phyloP scores from a whole-genome alignment of 2,329 filamentous ascomycete genomes.

The Ophiosphaerella herpotricha region DNA sequence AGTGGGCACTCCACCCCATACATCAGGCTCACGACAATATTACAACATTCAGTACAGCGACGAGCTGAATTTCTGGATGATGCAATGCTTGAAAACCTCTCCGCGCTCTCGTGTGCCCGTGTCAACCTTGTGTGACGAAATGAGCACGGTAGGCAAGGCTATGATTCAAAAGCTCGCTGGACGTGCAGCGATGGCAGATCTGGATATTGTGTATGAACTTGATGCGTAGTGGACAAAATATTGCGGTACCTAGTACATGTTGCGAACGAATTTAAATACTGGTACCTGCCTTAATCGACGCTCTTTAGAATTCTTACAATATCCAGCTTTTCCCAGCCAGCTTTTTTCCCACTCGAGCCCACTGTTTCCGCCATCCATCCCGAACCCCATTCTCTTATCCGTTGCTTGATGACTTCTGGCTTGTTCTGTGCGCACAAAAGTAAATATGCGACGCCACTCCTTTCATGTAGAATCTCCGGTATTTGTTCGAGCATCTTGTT shows the following conservation, averaged over 20 bases:
- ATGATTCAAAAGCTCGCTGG: conserved; percentile 24
- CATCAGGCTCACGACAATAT: not conserved
- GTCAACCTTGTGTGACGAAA: conserved; percentile 10
- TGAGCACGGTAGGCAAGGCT: conserved; percentile 15
- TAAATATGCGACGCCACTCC: conserved; percentile 81
- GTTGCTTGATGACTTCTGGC: conserved; percentile 72
- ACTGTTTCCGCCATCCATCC: conserved; percentile 79
- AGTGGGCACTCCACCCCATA: not conserved
- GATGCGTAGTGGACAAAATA: not conserved
- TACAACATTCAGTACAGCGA: conserved; percentile 28
- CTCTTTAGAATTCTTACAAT: conserved; percentile 72
- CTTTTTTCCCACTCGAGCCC: conserved; percentile 80
- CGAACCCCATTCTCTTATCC: conserved; percentile 62
- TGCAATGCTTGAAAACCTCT: conserved; percentile 9
- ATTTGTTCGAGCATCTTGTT: conserved; percentile 74
- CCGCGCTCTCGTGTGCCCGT: conserved; percentile 16
- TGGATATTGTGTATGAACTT: conserved; percentile 20
- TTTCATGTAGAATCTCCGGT: conserved; percentile 64
- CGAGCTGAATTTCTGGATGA: conserved; percentile 33
- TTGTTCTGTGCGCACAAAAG: conserved; percentile 89
- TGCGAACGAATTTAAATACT: not conserved
- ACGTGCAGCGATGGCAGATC: conserved; percentile 18
- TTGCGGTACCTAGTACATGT: too few relatives aligned
- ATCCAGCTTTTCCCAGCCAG: conserved; percentile 92
- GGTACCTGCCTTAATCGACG: too few relatives aligned